A percentile compares a stretch with the other conserved stretches of the same genome.
phyloP scores from a whole-genome alignment of 345 rosid species.

The Balakata baccata region DNA sequence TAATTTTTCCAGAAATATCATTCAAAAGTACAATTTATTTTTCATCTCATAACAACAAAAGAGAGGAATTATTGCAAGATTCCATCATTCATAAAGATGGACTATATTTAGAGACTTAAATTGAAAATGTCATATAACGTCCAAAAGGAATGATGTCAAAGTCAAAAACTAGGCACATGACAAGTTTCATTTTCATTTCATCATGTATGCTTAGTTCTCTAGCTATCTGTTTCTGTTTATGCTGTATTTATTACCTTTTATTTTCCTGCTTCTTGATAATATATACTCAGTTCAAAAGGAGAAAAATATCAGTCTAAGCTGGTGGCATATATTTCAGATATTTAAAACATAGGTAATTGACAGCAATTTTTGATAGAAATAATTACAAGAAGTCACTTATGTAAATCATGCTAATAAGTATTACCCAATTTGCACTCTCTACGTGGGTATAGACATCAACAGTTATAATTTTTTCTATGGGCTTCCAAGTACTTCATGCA shows the following conservation, averaged over 20 bases:
- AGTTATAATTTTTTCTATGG: background rate
- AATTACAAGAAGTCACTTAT: background rate
- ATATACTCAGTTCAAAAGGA: background rate
- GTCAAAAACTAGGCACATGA: background rate
- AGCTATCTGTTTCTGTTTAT: background rate
- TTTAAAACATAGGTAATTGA: background rate
- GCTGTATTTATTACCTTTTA: background rate
- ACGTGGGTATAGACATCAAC: background rate
- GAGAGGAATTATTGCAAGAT: slow-evolving; percentile 1
- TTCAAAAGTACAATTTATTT: background rate
- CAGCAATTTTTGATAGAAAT: background rate
- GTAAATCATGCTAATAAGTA: background rate
- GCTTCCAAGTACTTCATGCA: background rate
- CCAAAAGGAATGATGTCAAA: background rate
- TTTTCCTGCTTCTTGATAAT: background rate
- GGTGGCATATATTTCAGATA: background rate
- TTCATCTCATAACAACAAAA: slow-evolving; percentile 11
- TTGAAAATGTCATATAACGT: background rate
- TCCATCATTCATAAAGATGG: background rate
- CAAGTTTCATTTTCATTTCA: background rate
- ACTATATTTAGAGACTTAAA: slow-evolving; percentile 7
- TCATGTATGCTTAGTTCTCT: background rate
- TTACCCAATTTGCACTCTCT: background rate
- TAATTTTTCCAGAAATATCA: background rate
- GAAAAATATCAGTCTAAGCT: background rate